Evolutionary conservation across 2,329 filamentous ascomycete genomes (phyloP).

Genomic region (Alternaria rosae): DNA sequence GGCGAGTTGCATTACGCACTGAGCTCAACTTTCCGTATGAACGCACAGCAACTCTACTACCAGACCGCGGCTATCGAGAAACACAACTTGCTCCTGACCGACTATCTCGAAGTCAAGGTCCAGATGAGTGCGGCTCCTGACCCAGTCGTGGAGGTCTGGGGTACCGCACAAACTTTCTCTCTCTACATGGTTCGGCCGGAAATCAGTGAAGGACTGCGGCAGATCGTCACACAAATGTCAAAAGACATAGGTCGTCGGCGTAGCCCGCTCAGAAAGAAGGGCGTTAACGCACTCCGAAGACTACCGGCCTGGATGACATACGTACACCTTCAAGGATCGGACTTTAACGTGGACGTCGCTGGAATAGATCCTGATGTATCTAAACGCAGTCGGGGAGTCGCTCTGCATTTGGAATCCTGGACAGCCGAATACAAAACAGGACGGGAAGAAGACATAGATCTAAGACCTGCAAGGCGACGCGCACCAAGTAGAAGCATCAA

Average conservation of each 20-base stretch:
- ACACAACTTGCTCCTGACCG: conserved; percentile 86
- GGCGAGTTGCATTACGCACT: conserved; percentile 88
- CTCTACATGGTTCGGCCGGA: conserved; percentile 90
- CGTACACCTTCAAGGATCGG: conserved; percentile 83
- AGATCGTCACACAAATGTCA: conserved; percentile 86
- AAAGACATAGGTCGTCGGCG: conserved; percentile 50
- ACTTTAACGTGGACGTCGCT: conserved; percentile 89
- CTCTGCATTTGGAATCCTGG: conserved; percentile 86
- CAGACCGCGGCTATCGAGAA: conserved; percentile 83
- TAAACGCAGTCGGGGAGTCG: conserved; percentile 79
- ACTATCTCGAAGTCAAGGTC: conserved; percentile 85
- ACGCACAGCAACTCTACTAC: conserved; percentile 91
- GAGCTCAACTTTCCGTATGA: conserved; percentile 79
- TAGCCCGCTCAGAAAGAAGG: conserved; percentile 50
- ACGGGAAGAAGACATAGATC: conserved; percentile 70
- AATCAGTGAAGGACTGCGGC: conserved; percentile 88
- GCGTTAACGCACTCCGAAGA: conserved; percentile 72
- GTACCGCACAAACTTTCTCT: conserved; percentile 84
- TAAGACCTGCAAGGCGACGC: conserved; percentile 69
- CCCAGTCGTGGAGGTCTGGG: conserved; percentile 79
- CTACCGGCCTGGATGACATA: conserved; percentile 86
- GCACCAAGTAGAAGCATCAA: conserved; percentile 69
- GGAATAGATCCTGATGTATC: conserved; percentile 87
- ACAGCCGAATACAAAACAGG: conserved; percentile 88
- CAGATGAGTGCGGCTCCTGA: conserved; percentile 87